Evolutionary conservation across 1,139 yeast genomes (phyloP), one percentile per base, ranked within the genome.

Genomic region (Geotrichum klebahnii): DNA sequence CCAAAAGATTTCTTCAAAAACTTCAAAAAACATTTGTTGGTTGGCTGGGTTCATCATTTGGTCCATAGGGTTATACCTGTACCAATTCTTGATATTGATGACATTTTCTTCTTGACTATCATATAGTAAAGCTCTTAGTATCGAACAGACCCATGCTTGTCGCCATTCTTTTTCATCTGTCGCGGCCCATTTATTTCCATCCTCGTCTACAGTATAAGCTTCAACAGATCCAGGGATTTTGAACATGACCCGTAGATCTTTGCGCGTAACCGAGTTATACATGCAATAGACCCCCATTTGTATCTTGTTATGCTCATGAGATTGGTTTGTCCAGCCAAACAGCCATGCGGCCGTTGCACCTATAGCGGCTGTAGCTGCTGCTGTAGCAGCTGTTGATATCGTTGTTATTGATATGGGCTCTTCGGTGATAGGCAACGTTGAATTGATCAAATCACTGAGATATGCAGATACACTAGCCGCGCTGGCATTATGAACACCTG

Each of bases 151-250:
- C 81, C 47, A 88, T 81, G 66, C 80, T 85, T 0, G 94, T 78
- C 64, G 90, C 97, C 35, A 75, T 73, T 97, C 97, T 89, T 34
- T 77, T 29, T 65, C 62, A 1, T 71, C 72, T 12, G 67, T 63
- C 35, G 62, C 58, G 22, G 58, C 61, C 32, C 62, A 61, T 55
- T 70, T 72, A 47, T 77, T 79, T 20, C 82, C 82, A 33, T 69
- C 67, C 9, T 71, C 69, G 55, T 78, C 79, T 49, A 86, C 72
- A 22, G 82, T 76, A 63, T 78, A 84, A 1, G 95, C 82, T 62
- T 86, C 92, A 10, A 82, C 80, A 46, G 92, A 87, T 69, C 90
- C 90, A 0, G 90, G 90, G 44, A 80, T 73, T 44, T 75, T 75
- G 32, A 80, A 85, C 22, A 80, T 73, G 6, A 87, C 88, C 39